Percentiles rank a stretch among this genome's conserved stretches.
Evolutionary conservation across 306 rosid genomes (phyloP).

Genomic region (Morella rubra): DNA sequence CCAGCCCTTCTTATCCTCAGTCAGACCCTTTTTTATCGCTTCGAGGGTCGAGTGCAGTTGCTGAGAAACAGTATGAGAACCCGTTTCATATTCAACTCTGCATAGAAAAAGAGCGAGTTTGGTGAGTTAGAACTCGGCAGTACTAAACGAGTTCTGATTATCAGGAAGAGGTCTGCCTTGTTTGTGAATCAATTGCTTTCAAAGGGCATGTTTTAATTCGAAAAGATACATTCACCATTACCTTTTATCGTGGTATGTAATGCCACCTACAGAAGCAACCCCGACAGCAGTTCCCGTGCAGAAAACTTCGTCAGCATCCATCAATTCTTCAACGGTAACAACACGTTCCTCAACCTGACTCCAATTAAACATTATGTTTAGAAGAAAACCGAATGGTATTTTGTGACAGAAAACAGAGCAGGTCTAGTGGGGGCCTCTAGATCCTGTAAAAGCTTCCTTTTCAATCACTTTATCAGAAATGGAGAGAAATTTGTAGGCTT

Average conservation of each 20-base stretch:
- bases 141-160: constrained; percentile 5
- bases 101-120: constrained; percentile 13
- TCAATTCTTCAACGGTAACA: constrained; percentile 59
- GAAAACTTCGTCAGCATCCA: constrained; percentile 77
- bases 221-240: background rate
- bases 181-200: background rate
- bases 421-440: too few species aligned
- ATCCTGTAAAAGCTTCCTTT: too few species aligned
- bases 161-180: background rate
- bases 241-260: constrained; percentile 57
- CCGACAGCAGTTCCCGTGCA: constrained; percentile 95
- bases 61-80: constrained; percentile 42
- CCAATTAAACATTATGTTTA: background rate
- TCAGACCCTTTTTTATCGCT: constrained; percentile 64
- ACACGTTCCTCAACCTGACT: constrained; percentile 70
- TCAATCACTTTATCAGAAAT: too few species aligned
- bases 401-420: too few species aligned
- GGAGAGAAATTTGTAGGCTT: too few species aligned
- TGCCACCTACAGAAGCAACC: constrained; percentile 73
- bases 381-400: too few species aligned
- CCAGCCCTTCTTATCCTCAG: constrained; percentile 78
- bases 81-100: constrained; percentile 70
- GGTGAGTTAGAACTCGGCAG: background rate
- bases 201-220: too few species aligned
- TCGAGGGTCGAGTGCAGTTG: constrained; percentile 47